Percentiles rank a stretch among this genome's conserved stretches.
Evolutionary conservation across 83 land plant genomes (phyloP).

Genomic region (Thuja plicata): DNA sequence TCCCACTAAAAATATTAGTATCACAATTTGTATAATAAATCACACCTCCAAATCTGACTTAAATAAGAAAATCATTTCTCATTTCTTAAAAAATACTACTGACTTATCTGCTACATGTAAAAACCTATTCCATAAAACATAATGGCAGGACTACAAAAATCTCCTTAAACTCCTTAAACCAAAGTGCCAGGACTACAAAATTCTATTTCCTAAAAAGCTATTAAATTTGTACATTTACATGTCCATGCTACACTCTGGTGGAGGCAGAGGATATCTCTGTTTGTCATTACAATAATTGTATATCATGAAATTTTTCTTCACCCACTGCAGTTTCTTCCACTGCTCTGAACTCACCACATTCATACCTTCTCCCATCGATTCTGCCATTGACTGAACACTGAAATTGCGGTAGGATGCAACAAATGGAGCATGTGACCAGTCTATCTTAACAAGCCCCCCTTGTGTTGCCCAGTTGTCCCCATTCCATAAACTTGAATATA

Average conservation of each 20-base stretch:
- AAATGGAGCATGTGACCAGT: conserved; percentile 37
- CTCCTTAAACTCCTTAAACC: too few relatives aligned
- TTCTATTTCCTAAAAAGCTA: too few relatives aligned
- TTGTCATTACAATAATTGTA: conserved; percentile 34
- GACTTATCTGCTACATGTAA: too few relatives aligned
- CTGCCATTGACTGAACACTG: neutral
- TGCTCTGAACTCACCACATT: conserved; percentile 13
- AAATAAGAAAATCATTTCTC: too few relatives aligned
- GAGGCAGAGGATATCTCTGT: conserved; percentile 13
- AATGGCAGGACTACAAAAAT: too few relatives aligned
- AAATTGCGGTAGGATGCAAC: conserved; percentile 28
- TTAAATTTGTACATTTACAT: too few relatives aligned
- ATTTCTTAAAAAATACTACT: too few relatives aligned
- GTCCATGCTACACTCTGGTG: conserved; percentile 15
- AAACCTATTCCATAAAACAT: too few relatives aligned
- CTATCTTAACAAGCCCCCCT: conserved; percentile 34
- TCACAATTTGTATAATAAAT: too few relatives aligned
- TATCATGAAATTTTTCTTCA: conserved; percentile 29
- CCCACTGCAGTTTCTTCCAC: conserved; percentile 22
- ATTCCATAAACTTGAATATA: conserved; percentile 37
- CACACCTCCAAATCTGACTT: too few relatives aligned
- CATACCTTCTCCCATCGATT: neutral
- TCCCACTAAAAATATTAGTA: too few relatives aligned
- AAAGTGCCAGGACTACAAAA: too few relatives aligned
- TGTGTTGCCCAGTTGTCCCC: conserved; percentile 38